A percentile compares a stretch with the other conserved stretches of the same genome.
phyloP scores from a whole-genome alignment of 441 rosid species.

The Aleurites moluccanus region DNA sequence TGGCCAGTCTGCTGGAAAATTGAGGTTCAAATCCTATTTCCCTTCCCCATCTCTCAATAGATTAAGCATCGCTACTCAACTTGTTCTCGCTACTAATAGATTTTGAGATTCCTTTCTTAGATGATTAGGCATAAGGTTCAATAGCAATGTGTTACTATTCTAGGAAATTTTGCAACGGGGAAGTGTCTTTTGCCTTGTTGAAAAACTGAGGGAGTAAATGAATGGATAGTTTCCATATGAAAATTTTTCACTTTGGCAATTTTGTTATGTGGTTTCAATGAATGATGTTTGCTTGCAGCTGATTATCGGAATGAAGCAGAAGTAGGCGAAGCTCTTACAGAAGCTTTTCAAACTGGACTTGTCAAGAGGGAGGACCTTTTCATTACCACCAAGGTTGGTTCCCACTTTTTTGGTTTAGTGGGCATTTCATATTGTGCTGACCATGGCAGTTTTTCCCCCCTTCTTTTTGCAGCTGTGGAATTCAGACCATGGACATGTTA shows the following conservation, averaged over 20 bases:
- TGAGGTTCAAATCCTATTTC: no score
- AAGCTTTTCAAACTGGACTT: conserved; percentile 63
- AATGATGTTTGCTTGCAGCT: conserved; percentile 46
- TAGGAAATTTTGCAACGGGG: background rate
- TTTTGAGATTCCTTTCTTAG: background rate
- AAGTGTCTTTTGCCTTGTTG: background rate
- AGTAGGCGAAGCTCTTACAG: conserved; percentile 85
- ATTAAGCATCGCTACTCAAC: no score
- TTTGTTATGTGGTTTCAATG: background rate
- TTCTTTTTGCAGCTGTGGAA: conserved; percentile 72
- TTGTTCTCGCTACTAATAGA: no score
- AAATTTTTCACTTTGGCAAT: background rate
- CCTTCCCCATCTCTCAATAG: no score
- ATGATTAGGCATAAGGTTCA: background rate
- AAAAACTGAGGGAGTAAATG: background rate
- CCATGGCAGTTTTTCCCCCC: background rate
- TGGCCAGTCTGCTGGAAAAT: no score
- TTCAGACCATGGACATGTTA: conserved; percentile 87
- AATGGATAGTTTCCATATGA: background rate
- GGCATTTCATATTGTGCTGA: background rate
- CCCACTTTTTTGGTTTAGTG: background rate
- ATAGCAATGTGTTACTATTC: background rate
- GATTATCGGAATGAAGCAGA: conserved; percentile 80
- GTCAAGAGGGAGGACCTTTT: conserved; percentile 88
- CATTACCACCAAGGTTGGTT: conserved; percentile 76